Evolutionary conservation across 495 filamentous ascomycete genomes (phyloP), one percentile per base, ranked within the genome.

Genomic region (Chaetomium tenue): DNA sequence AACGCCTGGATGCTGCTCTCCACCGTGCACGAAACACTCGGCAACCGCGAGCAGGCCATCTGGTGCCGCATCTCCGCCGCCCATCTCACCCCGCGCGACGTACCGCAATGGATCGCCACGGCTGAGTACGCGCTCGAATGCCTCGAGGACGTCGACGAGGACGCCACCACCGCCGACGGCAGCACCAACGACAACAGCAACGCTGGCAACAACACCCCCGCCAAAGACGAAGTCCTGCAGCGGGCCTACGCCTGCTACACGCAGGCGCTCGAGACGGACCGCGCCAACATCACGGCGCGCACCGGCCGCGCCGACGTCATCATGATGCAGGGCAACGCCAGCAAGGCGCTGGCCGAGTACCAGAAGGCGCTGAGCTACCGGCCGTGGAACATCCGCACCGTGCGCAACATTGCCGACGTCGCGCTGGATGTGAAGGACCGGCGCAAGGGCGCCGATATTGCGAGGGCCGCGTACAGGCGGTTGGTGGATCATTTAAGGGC

Each of bases 1-100:
- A 81, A 84, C 23, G 89, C 92, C 30, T 92, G 93, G 83, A 86
- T 84, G 22, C 74, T 93, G 33, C 73, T 94, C 13, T 88, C 90
- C 0, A 85, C 91, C 37, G 86, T 93, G 54, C 86, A 89, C 69
- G 73, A 86, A 46, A 85, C 88, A 61, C 81, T 87, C 66, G 89
- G 88, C 4, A 81, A 91, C 51, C 80, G 83, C 47, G 82, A 88
- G 62, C 86, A 89, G 59, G 85, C 89, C 13, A 71, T 92, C 39
- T 82, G 81, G 23, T 89, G 88, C 63, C 75, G 89, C 37, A 85
- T 89, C 64, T 85, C 82, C 53, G 91, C 91, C 53, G 89, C 90
- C 39, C 87, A 89, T 69, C 83, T 90, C 9, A 83, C 86, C 48
- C 88, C 88, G 7, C 86, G 86, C 60, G 84, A 92, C 68, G 76